These are phyloP conservation scores for Trypanosoma scelopori DNA, from an alignment of 208 protist genomes.

Conservation along the genomic window DNA sequence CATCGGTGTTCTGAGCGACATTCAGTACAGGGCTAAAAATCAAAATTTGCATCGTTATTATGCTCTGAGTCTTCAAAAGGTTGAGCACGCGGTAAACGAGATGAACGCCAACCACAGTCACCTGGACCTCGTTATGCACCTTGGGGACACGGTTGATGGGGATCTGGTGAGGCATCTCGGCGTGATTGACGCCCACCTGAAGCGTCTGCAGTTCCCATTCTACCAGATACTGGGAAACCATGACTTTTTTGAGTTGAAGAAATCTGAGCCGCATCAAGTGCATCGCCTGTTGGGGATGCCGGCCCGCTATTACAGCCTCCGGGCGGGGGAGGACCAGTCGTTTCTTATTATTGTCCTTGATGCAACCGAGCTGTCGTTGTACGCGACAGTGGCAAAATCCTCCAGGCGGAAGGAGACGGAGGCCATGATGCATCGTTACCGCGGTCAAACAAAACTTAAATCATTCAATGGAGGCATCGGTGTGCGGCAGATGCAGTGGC, in stretches of 20 bases:
- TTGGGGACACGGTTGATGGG: constrained; percentile 22
- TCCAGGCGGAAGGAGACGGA: not conserved
- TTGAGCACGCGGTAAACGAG: constrained; percentile 22
- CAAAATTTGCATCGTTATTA: constrained; percentile 16
- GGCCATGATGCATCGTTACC: constrained; percentile 1
- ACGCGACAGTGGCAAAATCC: constrained; percentile 9
- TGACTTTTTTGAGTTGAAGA: constrained; percentile 8
- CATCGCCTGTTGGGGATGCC: constrained; percentile 24
- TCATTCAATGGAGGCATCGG: constrained; percentile 26
- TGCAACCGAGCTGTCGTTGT: constrained; percentile 19
- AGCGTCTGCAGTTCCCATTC: constrained; percentile 12
- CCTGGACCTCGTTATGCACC: constrained; percentile 25
- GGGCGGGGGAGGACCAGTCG: not conserved
- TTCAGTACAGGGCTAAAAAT: constrained; percentile 23
- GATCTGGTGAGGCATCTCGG: constrained; percentile 1
- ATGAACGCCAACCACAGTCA: constrained; percentile 31
- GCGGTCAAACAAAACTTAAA: not conserved
- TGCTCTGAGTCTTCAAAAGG: constrained; percentile 14
- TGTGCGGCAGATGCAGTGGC: constrained; percentile 17
- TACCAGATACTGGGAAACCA: constrained; percentile 30
- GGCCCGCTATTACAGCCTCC: constrained; percentile 22
- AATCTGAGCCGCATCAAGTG: constrained; percentile 6
- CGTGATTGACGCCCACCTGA: constrained; percentile 2
- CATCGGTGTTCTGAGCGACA: constrained; percentile 25
- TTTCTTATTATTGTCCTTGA: constrained; percentile 30